These are phyloP conservation scores for Porcisia deanei DNA, from an alignment of 208 protist genomes.

Conservation along the genomic window DNA sequence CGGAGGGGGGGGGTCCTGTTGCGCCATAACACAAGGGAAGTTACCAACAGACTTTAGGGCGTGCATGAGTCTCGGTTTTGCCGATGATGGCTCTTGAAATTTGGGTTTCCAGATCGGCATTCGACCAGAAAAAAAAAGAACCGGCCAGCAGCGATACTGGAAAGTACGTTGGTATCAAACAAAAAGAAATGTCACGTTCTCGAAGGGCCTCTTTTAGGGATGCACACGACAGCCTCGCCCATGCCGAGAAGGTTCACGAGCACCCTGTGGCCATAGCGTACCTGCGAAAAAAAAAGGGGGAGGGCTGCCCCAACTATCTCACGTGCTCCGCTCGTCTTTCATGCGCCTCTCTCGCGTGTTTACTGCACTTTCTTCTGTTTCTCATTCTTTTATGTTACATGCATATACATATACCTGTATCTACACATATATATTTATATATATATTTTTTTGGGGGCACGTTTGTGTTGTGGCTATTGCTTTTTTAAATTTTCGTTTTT, in stretches of 20 bases:
- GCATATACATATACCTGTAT: too few relatives aligned
- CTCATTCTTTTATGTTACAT: too few relatives aligned
- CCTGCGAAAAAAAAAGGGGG: not conserved
- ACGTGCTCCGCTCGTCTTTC: too few relatives aligned
- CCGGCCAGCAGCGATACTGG: not conserved
- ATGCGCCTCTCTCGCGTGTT: too few relatives aligned
- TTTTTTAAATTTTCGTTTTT: not conserved
- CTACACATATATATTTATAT: too few relatives aligned
- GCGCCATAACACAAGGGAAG: too few relatives aligned
- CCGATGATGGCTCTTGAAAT: not conserved
- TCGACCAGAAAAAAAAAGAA: too few relatives aligned
- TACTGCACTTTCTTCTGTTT: too few relatives aligned
- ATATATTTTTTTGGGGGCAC: not conserved
- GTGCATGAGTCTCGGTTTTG: not conserved
- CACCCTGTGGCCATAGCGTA: not conserved
- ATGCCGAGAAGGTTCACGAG: too few relatives aligned
- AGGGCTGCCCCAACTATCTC: not conserved
- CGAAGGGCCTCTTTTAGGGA: not conserved
- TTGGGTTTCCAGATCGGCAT: not conserved
- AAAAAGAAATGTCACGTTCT: not conserved
- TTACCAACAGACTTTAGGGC: too few relatives aligned
- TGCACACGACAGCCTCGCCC: not conserved
- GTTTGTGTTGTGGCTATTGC: not conserved
- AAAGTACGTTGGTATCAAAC: too few relatives aligned
- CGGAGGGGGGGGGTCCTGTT: not conserved